These are phyloP conservation scores for Gonium pectorale DNA, from an alignment of 139 green algal genomes.

Conservation along the genomic window DNA sequence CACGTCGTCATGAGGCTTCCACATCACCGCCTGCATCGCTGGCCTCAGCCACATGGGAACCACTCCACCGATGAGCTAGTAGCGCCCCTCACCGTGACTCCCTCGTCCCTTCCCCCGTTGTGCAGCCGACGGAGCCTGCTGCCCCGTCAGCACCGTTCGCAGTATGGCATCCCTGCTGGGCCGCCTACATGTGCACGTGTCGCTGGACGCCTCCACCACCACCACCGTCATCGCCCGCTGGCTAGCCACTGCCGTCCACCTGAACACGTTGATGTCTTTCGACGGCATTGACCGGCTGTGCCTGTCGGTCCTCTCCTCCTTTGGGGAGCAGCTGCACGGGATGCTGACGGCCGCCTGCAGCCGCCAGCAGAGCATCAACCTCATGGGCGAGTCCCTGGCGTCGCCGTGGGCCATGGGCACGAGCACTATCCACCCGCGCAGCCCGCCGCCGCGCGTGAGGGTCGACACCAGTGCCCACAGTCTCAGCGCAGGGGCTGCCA, in stretches of 20 bases:
- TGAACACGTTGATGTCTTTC: conserved; percentile 50
- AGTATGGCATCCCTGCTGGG: conserved; percentile 24
- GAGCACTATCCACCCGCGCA: too few relatives aligned
- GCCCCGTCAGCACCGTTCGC: conserved; percentile 15
- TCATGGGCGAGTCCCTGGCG: not conserved
- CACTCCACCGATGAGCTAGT: too few relatives aligned
- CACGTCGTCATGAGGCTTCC: too few relatives aligned
- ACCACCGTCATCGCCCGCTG: not conserved
- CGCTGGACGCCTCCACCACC: conserved; percentile 7
- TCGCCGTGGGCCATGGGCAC: conserved; percentile 40
- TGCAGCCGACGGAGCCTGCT: conserved; percentile 32
- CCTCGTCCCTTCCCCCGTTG: not conserved
- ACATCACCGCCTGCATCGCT: too few relatives aligned
- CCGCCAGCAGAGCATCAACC: conserved; percentile 1
- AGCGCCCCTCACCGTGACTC: too few relatives aligned
- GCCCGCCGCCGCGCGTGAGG: too few relatives aligned
- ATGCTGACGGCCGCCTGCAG: conserved; percentile 32
- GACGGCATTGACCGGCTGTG: conserved; percentile 41
- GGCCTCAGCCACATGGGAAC: too few relatives aligned
- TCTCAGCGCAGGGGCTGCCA: too few relatives aligned
- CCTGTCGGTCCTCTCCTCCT: conserved; percentile 37
- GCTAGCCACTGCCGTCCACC: conserved; percentile 1
- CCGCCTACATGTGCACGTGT: conserved; percentile 7
- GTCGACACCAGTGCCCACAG: too few relatives aligned
- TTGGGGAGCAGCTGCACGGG: conserved; percentile 48